Evolutionary conservation across 2,329 filamentous ascomycete species (phyloP).

Genomic region (Nemania abortiva): DNA sequence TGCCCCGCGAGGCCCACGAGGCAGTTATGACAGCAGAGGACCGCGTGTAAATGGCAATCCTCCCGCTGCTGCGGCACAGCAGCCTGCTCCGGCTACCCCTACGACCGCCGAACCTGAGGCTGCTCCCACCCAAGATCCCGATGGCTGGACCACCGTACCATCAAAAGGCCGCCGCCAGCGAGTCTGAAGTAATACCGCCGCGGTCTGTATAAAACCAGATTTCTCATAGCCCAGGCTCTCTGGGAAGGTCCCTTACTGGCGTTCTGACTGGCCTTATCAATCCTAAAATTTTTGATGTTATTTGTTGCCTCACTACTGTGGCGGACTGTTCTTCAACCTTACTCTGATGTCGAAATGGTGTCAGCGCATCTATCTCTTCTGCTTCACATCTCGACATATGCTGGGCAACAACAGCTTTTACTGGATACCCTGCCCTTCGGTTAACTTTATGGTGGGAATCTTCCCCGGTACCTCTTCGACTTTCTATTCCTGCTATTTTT

Average conservation of each 20-base stretch:
- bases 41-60: constrained; percentile 62
- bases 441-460: constrained; percentile 32
- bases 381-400: constrained; percentile 31
- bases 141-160: constrained; percentile 73
- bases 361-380: constrained; percentile 27
- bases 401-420: constrained; percentile 31
- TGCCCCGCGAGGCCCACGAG: constrained; percentile 57
- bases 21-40: constrained; percentile 60
- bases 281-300: constrained; percentile 42
- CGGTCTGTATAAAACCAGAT: constrained; percentile 47
- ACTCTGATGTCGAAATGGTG: constrained; percentile 29
- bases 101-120: constrained; percentile 49
- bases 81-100: constrained; percentile 44
- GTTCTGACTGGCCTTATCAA: constrained; percentile 46
- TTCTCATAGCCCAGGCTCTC: constrained; percentile 43
- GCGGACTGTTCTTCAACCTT: constrained; percentile 37
- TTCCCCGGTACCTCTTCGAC: constrained; percentile 23
- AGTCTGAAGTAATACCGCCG: constrained; percentile 25
- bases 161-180: constrained; percentile 55
- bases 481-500: constrained; percentile 28
- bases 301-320: constrained; percentile 38
- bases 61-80: constrained; percentile 51
- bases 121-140: constrained; percentile 63
- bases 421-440: constrained; percentile 36
- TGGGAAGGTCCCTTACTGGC: constrained; percentile 38